Evolutionary conservation across 306 rosid genomes (phyloP).

Genomic region (Quercus parvula): DNA sequence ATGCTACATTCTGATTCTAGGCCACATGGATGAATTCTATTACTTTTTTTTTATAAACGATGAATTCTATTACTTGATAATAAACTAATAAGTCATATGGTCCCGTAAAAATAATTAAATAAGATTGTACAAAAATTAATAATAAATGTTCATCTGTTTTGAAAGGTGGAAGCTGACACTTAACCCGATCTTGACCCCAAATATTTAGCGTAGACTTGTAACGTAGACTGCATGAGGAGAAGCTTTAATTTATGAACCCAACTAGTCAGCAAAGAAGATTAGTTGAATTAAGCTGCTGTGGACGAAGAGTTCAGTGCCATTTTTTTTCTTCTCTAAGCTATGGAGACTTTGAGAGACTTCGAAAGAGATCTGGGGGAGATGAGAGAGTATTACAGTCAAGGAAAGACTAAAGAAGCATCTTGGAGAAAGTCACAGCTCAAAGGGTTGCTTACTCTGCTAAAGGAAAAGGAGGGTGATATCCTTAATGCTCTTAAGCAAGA

Average conservation of each 20-base stretch:
- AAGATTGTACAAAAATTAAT: no score
- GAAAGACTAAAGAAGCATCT: conserved; percentile 57
- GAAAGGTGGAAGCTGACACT: no score
- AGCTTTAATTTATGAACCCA: neutral
- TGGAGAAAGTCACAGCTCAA: conserved; percentile 73
- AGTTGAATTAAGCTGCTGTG: neutral
- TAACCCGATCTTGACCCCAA: no score
- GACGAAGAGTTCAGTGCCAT: neutral
- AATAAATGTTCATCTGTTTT: no score
- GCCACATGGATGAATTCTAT: no score
- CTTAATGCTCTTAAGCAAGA: conserved; percentile 58
- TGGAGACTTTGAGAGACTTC: conserved; percentile 25
- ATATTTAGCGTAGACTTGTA: neutral
- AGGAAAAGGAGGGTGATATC: conserved; percentile 45
- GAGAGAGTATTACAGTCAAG: conserved; percentile 49
- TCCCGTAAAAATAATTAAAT: no score
- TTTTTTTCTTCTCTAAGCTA: neutral
- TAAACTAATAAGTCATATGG: no score
- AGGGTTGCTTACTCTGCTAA: conserved; percentile 36
- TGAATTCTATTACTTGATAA: no score
- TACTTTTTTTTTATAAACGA: no score
- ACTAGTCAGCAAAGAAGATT: neutral
- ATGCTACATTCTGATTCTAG: no score
- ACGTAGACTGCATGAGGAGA: neutral
- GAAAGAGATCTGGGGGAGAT: conserved; percentile 30